Base-by-base conservation (phyloP, 108 stramenopile species). In the Cafeteria roenbergensis region DNA sequence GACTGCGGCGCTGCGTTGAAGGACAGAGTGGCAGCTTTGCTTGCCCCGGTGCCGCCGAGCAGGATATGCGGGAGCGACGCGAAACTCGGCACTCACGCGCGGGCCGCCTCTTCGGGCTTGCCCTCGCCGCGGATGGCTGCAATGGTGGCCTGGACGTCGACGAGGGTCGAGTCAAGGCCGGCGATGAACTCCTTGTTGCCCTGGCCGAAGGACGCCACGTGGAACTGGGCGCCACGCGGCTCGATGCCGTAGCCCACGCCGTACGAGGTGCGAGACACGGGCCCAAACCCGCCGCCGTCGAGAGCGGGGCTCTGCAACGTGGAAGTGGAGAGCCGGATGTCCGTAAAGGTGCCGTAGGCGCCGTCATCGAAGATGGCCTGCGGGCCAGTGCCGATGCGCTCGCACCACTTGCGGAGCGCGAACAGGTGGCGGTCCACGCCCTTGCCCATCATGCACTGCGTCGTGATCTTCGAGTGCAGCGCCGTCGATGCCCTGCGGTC, bases 391-490 rank as follows among this genome's bases (percentile, higher is more conserved):
- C 30, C 62, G 27, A 8, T 20, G 3, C 29, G 50, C 68, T 69
- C 37, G 29, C 64, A 64, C 0, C 31, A 35, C 26, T 65, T 72
- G 37, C 64, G 51, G 17, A 78, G 72, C 26, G 75, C 77, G 35
- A 75, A 76, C 50, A 78, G 26, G 55, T 76, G 77, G 8, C 77
- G 62, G 58, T 78, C 77, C 36, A 76, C 72, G 31, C 76, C 77
- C 64, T 75, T 73, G 28, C 75, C 68, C 62, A 69, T 63, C 22
- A 63, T 48, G 12, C 51, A 48, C 25, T 64, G 35, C 38, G 28
- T 62, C 20, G 63, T 63, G 34, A 64, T 69, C 14, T 9, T 3
- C 27, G 29, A 67, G 61, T 69, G 68, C 20, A 35, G 63, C 63
- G n/a, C n/a, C n/a, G n/a, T n/a, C n/a, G n/a, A n/a, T n/a, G n/a